phyloP scores from a whole-genome alignment of 345 rosid species.

The Populus euphratica region DNA sequence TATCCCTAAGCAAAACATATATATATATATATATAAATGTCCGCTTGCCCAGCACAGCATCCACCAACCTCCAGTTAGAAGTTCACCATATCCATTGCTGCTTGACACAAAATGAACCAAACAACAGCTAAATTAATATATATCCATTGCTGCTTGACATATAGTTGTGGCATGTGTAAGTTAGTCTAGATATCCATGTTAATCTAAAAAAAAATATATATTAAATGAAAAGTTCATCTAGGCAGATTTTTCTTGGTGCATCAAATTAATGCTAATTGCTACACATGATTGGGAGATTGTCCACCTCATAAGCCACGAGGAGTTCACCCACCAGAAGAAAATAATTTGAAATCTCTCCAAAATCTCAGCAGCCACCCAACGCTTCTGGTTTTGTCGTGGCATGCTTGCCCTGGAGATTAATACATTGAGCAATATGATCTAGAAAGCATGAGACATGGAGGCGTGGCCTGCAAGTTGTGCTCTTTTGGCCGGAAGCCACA shows the following conservation, averaged over 20 bases:
- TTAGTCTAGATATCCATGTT: too few relatives aligned
- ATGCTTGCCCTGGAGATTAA: neutral
- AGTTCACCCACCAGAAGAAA: neutral
- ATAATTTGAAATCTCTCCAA: neutral
- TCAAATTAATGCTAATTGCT: neutral
- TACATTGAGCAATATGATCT: too few relatives aligned
- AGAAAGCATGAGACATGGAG: neutral
- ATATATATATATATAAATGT: neutral
- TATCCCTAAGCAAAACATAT: neutral
- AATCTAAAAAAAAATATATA: too few relatives aligned
- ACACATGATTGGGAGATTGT: neutral
- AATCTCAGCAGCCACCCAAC: neutral
- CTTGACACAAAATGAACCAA: neutral
- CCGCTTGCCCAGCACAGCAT: neutral
- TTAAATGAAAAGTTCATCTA: neutral
- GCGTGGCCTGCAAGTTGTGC: neutral
- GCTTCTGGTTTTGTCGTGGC: neutral
- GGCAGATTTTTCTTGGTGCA: neutral
- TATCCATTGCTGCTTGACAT: too few relatives aligned
- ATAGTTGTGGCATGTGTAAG: too few relatives aligned
- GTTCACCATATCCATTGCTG: neutral
- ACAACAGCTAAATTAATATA: neutral
- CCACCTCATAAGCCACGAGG: neutral
- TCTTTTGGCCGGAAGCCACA: neutral
- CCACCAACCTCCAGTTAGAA: constrained; percentile 8